Conservation (phyloP, 164 flowering plant genomes). For the Hamamelis virginiana region DNA sequence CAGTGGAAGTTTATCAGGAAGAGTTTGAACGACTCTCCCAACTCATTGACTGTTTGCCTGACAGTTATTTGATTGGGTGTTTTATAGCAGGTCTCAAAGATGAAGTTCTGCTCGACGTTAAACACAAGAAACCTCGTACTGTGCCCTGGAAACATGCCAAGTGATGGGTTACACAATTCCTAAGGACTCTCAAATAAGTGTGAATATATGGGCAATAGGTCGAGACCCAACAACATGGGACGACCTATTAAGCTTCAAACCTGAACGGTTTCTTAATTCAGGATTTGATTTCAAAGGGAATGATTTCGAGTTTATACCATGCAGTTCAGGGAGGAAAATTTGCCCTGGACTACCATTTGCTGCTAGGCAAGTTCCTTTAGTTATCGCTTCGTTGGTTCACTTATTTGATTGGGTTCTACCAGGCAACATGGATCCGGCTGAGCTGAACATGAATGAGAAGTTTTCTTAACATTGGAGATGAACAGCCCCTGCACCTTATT, state of each 20-base stretch:
- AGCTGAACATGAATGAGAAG: too few relatives aligned
- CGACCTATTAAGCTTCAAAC: slow-evolving; percentile 17
- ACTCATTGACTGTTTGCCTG: too few relatives aligned
- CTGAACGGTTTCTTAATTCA: slow-evolving; percentile 16
- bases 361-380: slow-evolving; percentile 13
- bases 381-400: slow-evolving; percentile 18
- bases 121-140: too few relatives aligned
- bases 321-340: slow-evolving; percentile 22
- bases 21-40: too few relatives aligned
- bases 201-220: slow-evolving; percentile 20
- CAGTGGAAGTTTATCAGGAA: too few relatives aligned
- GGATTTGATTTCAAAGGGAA: slow-evolving; percentile 15
- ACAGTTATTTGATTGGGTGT: too few relatives aligned
- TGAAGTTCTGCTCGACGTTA: too few relatives aligned
- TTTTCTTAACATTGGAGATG: too few relatives aligned
- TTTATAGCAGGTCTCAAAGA: too few relatives aligned
- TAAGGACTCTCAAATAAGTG: slow-evolving; percentile 15
- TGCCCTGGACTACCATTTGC: slow-evolving; percentile 37
- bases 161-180: slow-evolving; percentile 29
- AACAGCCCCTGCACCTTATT: too few relatives aligned
- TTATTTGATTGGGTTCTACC: too few relatives aligned
- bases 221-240: slow-evolving; percentile 25
- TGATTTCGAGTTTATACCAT: slow-evolving; percentile 29
- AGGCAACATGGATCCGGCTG: too few relatives aligned
- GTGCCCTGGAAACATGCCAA: slow-evolving; percentile 7